Percentiles rank a stretch among this genome's conserved stretches.
These are phyloP conservation scores for Sphagnum tenellum DNA, from an alignment of 225 moss, liverwort and hornwort genomes.

Conservation along the genomic window DNA sequence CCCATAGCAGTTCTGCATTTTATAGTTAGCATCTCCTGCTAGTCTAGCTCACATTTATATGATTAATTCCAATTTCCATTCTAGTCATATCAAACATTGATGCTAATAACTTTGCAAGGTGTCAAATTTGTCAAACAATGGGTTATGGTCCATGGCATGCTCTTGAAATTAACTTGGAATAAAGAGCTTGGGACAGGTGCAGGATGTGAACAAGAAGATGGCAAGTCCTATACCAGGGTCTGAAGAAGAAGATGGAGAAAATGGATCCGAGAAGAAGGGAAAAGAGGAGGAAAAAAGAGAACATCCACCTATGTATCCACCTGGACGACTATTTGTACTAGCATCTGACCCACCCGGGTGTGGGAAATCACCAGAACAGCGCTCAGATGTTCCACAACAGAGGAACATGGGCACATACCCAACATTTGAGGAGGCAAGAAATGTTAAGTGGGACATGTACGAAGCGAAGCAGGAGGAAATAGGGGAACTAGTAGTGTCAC, in stretches of 20 bases:
- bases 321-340: constrained; percentile 61
- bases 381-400: constrained; percentile 36
- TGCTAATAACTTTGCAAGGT: too few relatives aligned
- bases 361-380: constrained; percentile 73
- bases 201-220: constrained; percentile 21
- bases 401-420: constrained; percentile 77
- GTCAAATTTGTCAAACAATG: too few relatives aligned
- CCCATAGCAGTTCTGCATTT: too few relatives aligned
- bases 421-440: constrained; percentile 64
- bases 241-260: constrained; percentile 9
- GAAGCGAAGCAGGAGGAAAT: constrained; percentile 85
- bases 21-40: too few relatives aligned
- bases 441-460: constrained; percentile 58
- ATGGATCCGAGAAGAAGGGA: constrained; percentile 9
- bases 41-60: too few relatives aligned
- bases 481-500: constrained; percentile 75
- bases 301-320: constrained; percentile 49
- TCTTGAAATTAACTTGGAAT: too few relatives aligned
- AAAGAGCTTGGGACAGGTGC: constrained; percentile 10
- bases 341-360: constrained; percentile 73
- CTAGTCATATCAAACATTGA: too few relatives aligned
- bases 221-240: constrained; percentile 8
- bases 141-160: too few relatives aligned
- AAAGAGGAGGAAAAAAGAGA: constrained; percentile 24
- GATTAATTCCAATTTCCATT: too few relatives aligned